Conservation (phyloP, 2,329 filamentous ascomycete genomes). For the Pezicula radicicola region DNA sequence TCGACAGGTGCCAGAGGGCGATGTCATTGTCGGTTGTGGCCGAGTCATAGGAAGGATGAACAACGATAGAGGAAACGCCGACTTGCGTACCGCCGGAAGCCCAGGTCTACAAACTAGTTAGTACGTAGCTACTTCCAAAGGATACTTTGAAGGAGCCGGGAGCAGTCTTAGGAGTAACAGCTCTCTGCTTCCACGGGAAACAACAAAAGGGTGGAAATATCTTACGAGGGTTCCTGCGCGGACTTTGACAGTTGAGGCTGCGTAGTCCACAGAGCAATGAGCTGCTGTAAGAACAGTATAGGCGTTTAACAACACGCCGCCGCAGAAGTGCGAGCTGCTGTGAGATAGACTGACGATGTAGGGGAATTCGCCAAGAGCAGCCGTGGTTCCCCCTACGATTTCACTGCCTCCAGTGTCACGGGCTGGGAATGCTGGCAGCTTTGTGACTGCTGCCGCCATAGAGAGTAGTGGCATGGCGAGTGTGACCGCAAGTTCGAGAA, state of each 20-base stretch:
- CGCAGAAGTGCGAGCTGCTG: constrained; percentile 15
- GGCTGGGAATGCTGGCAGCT: neutral
- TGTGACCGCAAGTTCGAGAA: neutral
- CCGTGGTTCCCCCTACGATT: constrained; percentile 11
- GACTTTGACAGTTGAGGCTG: constrained; percentile 13
- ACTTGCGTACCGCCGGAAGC: constrained; percentile 15
- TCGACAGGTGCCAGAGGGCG: constrained; percentile 16
- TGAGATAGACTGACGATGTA: constrained; percentile 14
- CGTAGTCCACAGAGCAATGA: constrained; percentile 14
- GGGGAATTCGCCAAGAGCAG: constrained; percentile 16
- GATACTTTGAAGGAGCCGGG: neutral
- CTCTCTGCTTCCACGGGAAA: neutral
- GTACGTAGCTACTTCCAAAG: neutral
- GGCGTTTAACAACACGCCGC: constrained; percentile 16
- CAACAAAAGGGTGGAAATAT: neutral
- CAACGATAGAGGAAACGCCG: constrained; percentile 7
- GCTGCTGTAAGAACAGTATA: constrained; percentile 20
- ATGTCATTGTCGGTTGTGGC: constrained; percentile 9
- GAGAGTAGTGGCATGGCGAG: neutral
- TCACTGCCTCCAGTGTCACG: neutral
- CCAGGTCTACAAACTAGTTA: constrained; percentile 9
- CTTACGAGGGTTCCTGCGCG: constrained; percentile 19
- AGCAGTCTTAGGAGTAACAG: no score
- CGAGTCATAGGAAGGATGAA: constrained; percentile 14
- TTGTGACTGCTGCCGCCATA: neutral